A percentile compares a stretch with the other conserved stretches of the same genome.
These are phyloP conservation scores for Candida vartiovaarae DNA, from an alignment of 805 yeast genomes.

Conservation along the genomic window DNA sequence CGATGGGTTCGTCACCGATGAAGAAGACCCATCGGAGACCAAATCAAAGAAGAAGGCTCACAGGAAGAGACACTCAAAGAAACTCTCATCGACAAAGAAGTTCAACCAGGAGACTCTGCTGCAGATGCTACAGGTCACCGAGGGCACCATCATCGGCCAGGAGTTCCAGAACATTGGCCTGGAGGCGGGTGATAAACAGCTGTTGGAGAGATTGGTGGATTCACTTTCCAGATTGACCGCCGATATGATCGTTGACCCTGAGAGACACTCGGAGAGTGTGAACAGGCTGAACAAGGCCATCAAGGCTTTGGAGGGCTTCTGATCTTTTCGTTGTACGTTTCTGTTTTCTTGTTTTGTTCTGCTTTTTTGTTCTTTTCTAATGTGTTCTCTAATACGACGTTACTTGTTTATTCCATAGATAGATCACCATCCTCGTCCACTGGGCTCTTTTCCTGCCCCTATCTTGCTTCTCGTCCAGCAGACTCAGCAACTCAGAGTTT, in stretches of 20 bases:
- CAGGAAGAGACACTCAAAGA: slow-evolving; percentile 7
- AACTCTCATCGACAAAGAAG: slow-evolving; percentile 8
- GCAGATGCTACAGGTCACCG: slow-evolving; percentile 31
- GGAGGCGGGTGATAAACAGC: slow-evolving; percentile 67
- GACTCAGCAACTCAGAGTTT: slow-evolving; percentile 2
- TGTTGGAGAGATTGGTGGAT: slow-evolving; percentile 81
- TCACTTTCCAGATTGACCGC: slow-evolving; percentile 79
- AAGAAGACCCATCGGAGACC: slow-evolving; percentile 10
- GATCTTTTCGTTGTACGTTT: slow-evolving; percentile 1
- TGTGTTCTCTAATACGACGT: neutral
- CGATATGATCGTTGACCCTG: slow-evolving; percentile 83
- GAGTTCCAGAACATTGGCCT: slow-evolving; percentile 70
- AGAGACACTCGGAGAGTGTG: slow-evolving; percentile 73
- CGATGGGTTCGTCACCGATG: slow-evolving; percentile 24
- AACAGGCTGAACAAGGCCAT: slow-evolving; percentile 75
- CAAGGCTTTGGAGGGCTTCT: slow-evolving; percentile 79
- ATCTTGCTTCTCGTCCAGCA: neutral
- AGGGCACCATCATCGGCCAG: slow-evolving; percentile 37
- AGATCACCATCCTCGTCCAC: slow-evolving; percentile 16
- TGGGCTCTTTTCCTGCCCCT: neutral
- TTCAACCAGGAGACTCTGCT: slow-evolving; percentile 28
- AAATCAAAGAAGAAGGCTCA: slow-evolving; percentile 2
- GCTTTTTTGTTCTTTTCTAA: too few relatives aligned
- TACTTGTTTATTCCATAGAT: slow-evolving; percentile 14
- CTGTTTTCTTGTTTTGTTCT: neutral